phyloP scores from a whole-genome alignment of 495 filamentous ascomycete genomes.

The Aspergillus bridgeri region DNA sequence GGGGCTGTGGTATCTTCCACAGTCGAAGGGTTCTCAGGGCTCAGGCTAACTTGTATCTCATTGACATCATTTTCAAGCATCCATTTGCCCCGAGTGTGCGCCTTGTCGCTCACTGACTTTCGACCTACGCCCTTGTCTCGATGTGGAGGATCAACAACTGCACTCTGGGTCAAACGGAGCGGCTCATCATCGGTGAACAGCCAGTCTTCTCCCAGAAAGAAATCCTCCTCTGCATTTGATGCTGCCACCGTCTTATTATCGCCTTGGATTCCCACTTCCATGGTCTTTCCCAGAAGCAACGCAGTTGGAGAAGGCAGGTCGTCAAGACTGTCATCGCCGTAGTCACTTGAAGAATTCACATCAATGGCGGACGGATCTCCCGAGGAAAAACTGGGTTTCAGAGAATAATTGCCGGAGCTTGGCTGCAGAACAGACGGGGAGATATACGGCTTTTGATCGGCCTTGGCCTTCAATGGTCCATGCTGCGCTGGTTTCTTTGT shows the following conservation, averaged over 20 bases:
- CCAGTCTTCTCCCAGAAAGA: slow-evolving; percentile 4
- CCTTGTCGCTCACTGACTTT: not conserved
- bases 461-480: not conserved
- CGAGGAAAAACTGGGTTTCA: not conserved
- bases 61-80: not conserved
- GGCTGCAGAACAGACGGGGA: not conserved
- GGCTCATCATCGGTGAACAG: slow-evolving; percentile 5
- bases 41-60: not conserved
- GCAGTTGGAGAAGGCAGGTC: slow-evolving; percentile 42
- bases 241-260: not conserved
- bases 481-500: slow-evolving; percentile 20
- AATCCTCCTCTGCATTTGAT: not conserved
- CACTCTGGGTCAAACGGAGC: not conserved
- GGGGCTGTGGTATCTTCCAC: not conserved
- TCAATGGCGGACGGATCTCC: not conserved
- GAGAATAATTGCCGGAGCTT: not conserved
- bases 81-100: not conserved
- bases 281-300: slow-evolving; percentile 18
- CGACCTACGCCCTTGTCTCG: not conserved
- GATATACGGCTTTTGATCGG: not conserved
- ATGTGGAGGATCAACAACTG: not conserved
- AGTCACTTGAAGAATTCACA: slow-evolving; percentile 30
- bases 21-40: not conserved
- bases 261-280: not conserved
- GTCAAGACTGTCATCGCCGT: slow-evolving; percentile 30